Evolutionary conservation across 345 rosid species (phyloP).

Genomic region (Laguncularia racemosa): DNA sequence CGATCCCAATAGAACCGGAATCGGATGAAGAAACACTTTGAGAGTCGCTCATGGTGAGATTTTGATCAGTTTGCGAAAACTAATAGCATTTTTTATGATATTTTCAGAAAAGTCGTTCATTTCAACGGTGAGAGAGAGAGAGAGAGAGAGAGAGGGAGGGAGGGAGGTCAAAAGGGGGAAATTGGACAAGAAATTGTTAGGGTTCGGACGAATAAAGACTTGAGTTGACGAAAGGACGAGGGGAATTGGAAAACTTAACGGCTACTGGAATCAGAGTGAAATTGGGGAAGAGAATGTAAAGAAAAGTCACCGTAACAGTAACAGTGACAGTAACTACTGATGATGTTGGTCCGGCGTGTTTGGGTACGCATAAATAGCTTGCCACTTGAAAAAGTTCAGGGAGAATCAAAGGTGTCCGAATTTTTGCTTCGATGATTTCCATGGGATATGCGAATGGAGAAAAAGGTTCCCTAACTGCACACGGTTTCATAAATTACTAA

Average conservation of each 20-base stretch:
- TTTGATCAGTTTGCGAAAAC: conserved; percentile 12
- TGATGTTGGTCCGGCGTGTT: no score
- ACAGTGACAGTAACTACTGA: no score
- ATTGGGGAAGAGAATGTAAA: no score
- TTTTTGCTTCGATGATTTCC: no score
- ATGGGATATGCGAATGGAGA: no score
- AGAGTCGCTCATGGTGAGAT: conserved; percentile 55
- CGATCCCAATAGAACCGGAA: conserved; percentile 50
- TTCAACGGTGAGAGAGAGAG: conserved; percentile 1
- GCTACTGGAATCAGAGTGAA: conserved; percentile 3
- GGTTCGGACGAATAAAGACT: conserved; percentile 1
- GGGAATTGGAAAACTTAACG: conserved; percentile 13
- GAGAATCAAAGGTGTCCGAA: no score
- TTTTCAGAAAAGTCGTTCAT: conserved; percentile 1
- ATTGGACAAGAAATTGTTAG: neutral
- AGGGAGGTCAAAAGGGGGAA: conserved; percentile 1
- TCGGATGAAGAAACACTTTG: conserved; percentile 51
- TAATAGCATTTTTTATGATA: conserved; percentile 10
- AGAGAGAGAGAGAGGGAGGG: neutral
- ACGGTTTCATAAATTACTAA: no score
- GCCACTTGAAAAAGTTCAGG: no score
- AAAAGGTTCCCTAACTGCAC: no score
- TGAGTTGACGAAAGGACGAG: neutral
- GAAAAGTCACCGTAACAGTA: no score
- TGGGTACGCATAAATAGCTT: no score